Base-by-base conservation (phyloP, 2,329 filamentous ascomycete species). In the Penicillium sp. region DNA sequence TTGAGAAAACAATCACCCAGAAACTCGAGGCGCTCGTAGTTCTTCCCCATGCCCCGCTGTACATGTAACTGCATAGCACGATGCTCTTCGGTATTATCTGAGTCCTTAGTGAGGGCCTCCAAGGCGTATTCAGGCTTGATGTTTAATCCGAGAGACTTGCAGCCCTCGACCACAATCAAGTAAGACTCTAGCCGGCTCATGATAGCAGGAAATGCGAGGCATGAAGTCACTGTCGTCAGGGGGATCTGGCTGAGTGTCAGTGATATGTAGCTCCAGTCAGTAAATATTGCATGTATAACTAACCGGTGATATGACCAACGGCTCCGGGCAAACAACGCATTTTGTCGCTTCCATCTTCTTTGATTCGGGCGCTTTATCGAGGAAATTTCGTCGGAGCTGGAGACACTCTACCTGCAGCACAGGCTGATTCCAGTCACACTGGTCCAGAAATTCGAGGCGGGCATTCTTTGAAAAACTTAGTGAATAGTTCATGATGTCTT, bases 11-110 rank as follows among this genome's bases (percentile, higher is more conserved):
- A 87, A 65, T 98, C 93, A 0, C 93, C 93, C 2, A 97, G 76
- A 49, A 96, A 95, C 61, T 98, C 93, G 0, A 97, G 77, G 10
- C 93, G 81, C 66, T 98, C 93, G 60, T 98, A 98, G 58, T 97
- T 97, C 31, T 84, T 85, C 1, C 89, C 89, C 89, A 95, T 95
- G 2, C 89, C 90, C 39, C 79, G 74, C 57, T 89, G 86, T 38
- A 90, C 82, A 56, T 89, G 87, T 42, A 88, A 69, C 31, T 86
- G 80, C 46, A 85, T 77, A 27, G 78, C 73, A 0, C 74, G 75
- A 50, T 88, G 79, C 29, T 95, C 87, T 6, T 86, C 85, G 0
- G 82, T 84, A 54, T 90, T 90, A 56, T 94, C 87, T 0, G 86
- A 90, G 59, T 96, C 88, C 62, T 98, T 96, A 0, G 93, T 98